Evolutionary conservation across 345 rosid genomes (phyloP), one percentile per base, ranked within the genome.

Genomic region (Psidium friedrichsthalianum): DNA sequence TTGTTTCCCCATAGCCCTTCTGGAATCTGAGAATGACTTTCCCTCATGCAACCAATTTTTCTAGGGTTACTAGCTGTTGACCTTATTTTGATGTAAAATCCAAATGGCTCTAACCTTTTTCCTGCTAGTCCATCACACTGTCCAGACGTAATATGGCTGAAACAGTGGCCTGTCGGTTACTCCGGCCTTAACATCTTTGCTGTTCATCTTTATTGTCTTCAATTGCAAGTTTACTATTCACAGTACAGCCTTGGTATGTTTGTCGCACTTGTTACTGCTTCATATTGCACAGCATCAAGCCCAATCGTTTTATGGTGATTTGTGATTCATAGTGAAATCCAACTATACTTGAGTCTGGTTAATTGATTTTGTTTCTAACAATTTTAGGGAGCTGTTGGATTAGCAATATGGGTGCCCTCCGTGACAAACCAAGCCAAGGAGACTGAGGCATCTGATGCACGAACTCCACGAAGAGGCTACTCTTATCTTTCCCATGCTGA

Each of bases 371-470:
- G 82, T 86, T 69, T 18, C 13, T 69, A 69, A 69, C 47, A 69
- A 69, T 47, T 69, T 36, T 88, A 97, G 98, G 99, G 99, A 85
- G 98, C 99, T 74, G 98, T 97, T 87, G 99, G 99, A 86, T 92
- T 97, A 87, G 99, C 99, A 40, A 97, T 97, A 91, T 97, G 99
- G 99, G 99, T 97, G 84, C 98, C 99, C 51, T 97, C 99, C 54
- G 98, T 96, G 88, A 86, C 93, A 88, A 96, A 97, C 90, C 98
- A 93, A 85, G 88, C 88, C 86, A 97, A 92, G 94, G 98, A 94
- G 90, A 85, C 91, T 74, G 97, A 96, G 83, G 86, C 89, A 84
- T 90, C 98, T 85, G 96, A 92, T 82, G 80, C 87, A 32, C 93
- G 93, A 86, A 89, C 42, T 84, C 86, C 91, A 82, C 89, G 87